A percentile compares a stretch with the other conserved stretches of the same genome.
These are phyloP conservation scores for Diplocarpon mali DNA, from an alignment of 2,329 filamentous ascomycete species.

Conservation along the genomic window DNA sequence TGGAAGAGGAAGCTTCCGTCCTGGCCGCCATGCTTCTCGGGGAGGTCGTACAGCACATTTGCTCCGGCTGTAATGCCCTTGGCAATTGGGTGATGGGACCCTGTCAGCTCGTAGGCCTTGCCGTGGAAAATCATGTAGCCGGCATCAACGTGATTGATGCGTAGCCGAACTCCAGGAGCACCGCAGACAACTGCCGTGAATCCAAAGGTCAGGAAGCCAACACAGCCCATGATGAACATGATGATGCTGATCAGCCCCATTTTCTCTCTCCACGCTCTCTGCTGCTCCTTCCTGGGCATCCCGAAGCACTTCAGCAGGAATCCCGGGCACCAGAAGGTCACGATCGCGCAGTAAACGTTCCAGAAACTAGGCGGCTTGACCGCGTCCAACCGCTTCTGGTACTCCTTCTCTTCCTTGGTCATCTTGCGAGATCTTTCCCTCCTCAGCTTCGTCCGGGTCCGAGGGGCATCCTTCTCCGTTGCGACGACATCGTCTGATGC, in stretches of 20 bases:
- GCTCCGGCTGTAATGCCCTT: conserved; percentile 60
- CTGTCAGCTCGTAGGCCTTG: conserved; percentile 70
- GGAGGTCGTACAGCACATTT: conserved; percentile 82
- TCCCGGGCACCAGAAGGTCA: conserved; percentile 92
- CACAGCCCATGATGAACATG: conserved; percentile 71
- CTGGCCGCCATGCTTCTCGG: conserved; percentile 69
- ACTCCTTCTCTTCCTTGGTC: conserved; percentile 47
- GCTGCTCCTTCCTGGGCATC: conserved; percentile 73
- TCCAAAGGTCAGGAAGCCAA: conserved; percentile 93
- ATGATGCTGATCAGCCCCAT: conserved; percentile 96
- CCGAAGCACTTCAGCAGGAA: conserved; percentile 78
- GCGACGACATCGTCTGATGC: conserved; percentile 16
- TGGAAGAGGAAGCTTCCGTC: conserved; percentile 97
- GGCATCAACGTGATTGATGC: conserved; percentile 66
- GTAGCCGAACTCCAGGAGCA: conserved; percentile 55
- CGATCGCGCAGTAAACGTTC: conserved; percentile 87
- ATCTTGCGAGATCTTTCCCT: conserved; percentile 49
- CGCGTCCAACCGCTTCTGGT: conserved; percentile 48
- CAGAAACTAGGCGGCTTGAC: conserved; percentile 76
- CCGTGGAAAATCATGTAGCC: conserved; percentile 98
- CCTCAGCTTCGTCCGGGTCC: conserved; percentile 20
- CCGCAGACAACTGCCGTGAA: conserved; percentile 87
- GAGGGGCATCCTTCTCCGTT: conserved; percentile 24
- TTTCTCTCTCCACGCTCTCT: conserved; percentile 94
- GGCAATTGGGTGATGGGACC: conserved; percentile 69